A percentile compares a stretch with the other conserved stretches of the same genome.
These are phyloP conservation scores for Emmonsia crescens DNA, from an alignment of 2,329 filamentous ascomycete species.

Conservation along the genomic window DNA sequence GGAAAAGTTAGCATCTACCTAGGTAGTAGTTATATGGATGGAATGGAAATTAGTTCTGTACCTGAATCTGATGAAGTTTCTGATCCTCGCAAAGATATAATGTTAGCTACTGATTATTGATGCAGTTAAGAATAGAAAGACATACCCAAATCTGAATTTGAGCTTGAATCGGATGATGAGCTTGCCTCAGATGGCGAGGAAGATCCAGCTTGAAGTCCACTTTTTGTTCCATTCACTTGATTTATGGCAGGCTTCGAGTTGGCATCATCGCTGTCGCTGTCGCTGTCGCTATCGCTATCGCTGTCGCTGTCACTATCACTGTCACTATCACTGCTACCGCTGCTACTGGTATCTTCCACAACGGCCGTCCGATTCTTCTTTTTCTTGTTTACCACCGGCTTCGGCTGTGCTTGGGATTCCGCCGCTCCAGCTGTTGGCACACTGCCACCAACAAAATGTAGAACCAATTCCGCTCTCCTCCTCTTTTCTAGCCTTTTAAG, in stretches of 20 bases:
- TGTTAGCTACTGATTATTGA: neutral
- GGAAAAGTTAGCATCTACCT: neutral
- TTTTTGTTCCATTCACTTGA: neutral
- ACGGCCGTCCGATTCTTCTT: constrained; percentile 28
- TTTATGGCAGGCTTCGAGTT: neutral
- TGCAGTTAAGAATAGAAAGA: neutral
- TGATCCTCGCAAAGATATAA: neutral
- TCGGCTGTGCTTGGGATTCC: neutral
- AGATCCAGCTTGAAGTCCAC: neutral
- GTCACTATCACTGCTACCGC: constrained; percentile 26
- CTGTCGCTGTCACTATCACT: constrained; percentile 15
- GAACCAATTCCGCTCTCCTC: constrained; percentile 29
- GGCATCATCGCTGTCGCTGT: constrained; percentile 12
- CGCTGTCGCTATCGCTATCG: constrained; percentile 17
- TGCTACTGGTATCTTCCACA: constrained; percentile 31
- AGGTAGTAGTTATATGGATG: no score
- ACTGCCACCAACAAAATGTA: constrained; percentile 23
- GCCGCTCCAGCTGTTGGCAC: neutral
- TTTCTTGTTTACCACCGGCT: constrained; percentile 7
- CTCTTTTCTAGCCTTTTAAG: constrained; percentile 25
- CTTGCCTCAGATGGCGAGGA: neutral
- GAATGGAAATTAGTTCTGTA: neutral
- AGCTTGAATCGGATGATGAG: constrained; percentile 5
- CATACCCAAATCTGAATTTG: constrained; percentile 7
- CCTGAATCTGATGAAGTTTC: constrained; percentile 5